Evolutionary conservation across 495 filamentous ascomycete genomes (phyloP), one percentile per base, ranked within the genome.

Genomic region (Hypoxylon fragiforme): DNA sequence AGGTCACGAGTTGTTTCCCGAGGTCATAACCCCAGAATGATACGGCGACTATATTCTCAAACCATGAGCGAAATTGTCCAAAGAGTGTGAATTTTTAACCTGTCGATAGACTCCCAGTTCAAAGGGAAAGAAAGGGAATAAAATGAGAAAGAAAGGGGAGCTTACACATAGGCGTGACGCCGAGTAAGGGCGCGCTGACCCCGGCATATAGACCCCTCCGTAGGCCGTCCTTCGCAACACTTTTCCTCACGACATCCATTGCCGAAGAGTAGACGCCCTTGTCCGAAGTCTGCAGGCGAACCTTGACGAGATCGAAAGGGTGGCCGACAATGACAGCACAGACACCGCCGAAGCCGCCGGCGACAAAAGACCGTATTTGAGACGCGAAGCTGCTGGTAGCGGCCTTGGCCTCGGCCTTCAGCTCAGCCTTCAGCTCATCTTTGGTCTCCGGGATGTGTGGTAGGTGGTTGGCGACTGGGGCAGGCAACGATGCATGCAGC

Each of bases 11-110:
- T 47, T 81, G 76, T 73, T 99, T 96, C 73, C 94, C 95, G 44
- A 96, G 76, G 70, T 96, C 94, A 73, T 96, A 99, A 60, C 94
- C 94, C 90, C 94, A 98, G 81, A 98, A 98, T 68, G 91, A 96
- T 39, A 98, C 91, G 64, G 94, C 94, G 74, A 97, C 92, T 97
- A 49, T 38, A 21, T 37, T 4, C n/a, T n/a, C n/a, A n/a, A n/a
- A n/a, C n/a, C n/a, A n/a, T n/a, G n/a, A n/a, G n/a, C n/a, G n/a
- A n/a, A n/a, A n/a, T n/a, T n/a, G n/a, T n/a, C n/a, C n/a, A n/a
- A n/a, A n/a, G n/a, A n/a, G n/a, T n/a, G n/a, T n/a, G n/a, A n/a
- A n/a, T n/a, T n/a, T n/a, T n/a, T n/a, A n/a, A n/a, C n/a, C n/a
- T n/a, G n/a, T n/a, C n/a, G n/a, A n/a, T n/a, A n/a, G n/a, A n/a